Percentiles rank a stretch among this genome's conserved stretches.
phyloP scores from a whole-genome alignment of 768 basidiomycete genomes.

The Tulasnella sp. region DNA sequence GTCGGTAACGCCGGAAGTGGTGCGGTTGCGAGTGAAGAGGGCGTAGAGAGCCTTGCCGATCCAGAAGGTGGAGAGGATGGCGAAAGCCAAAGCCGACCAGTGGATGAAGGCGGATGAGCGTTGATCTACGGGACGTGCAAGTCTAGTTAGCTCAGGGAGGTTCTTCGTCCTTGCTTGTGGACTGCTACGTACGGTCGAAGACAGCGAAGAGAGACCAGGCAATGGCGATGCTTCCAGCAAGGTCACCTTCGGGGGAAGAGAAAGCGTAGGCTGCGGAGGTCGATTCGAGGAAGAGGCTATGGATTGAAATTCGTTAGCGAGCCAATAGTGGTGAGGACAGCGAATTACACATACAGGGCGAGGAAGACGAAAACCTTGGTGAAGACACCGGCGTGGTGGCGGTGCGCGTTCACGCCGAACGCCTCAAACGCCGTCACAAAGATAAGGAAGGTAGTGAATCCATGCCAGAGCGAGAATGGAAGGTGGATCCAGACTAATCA shows the following conservation, averaged over 20 bases:
- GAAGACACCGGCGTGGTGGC: constrained; percentile 70
- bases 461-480: constrained; percentile 94
- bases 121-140: constrained; percentile 46
- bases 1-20: constrained; percentile 59
- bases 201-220: constrained; percentile 93
- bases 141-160: constrained; percentile 25
- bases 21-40: constrained; percentile 41
- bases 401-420: constrained; percentile 72
- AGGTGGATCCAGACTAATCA: constrained; percentile 72
- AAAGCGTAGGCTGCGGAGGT: constrained; percentile 94
- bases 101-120: constrained; percentile 69
- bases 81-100: constrained; percentile 81
- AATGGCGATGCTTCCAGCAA: constrained; percentile 87
- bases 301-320: constrained; percentile 4
- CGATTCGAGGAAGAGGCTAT: constrained; percentile 84
- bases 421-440: constrained; percentile 81
- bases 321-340: background rate
- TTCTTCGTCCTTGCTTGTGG: background rate
- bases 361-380: constrained; percentile 96
- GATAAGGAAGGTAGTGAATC: constrained; percentile 83
- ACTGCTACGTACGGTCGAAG: constrained; percentile 48
- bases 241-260: constrained; percentile 82
- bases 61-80: constrained; percentile 79
- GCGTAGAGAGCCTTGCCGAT: constrained; percentile 73
- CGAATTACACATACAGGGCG: constrained; percentile 55